Evolutionary conservation across 1,284 basidiomycete genomes (phyloP), one percentile per base, ranked within the genome.

Genomic region (Puccinia novopanici): DNA sequence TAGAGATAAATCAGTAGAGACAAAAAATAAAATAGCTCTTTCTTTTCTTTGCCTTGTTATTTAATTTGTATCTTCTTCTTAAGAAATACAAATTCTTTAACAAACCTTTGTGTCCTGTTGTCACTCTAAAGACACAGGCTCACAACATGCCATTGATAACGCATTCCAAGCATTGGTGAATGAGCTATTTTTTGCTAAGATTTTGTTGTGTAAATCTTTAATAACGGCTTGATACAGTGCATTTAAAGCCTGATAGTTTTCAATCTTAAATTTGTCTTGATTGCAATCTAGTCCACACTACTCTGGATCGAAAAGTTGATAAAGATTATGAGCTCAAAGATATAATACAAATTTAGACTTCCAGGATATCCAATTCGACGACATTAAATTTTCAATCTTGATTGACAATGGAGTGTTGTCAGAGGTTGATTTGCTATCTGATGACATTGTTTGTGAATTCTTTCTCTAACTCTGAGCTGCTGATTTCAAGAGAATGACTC

Each of bases 391-490:
- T 2, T 57, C 55, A 24, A 57, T 57, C 5, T n/a, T 4, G 6
- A 57, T 15, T 6, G 45, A 45, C 15, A 15, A 45, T 15, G 45
- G 15, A 8, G 45, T 8, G 15, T 54, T 54, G 52, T 54, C 17
- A n/a, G 45, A 45, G 15, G 45, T 6, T 15, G 6, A 15, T 3
- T 57, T 9, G 5, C 55, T 24, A 5, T 27, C 55, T 24, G n/a
- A n/a, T 57, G 9, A 6, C 2, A n/a, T 57, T 9, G 3, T 57
- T 3, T 27, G 19, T 22, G 4, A 22, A 9, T 27, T 27, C 6
- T 2, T 27, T 24, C 55, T 57, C 55, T 57, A 57, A 57, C 55
- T 57, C 55, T 57, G 55, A 57, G 55, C 55, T 27, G 55, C 22
- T 2, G 5, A 5, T 27, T 57, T 19, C 55, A 57, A 57, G 55